A percentile compares a stretch with the other conserved stretches of the same genome.
These are phyloP conservation scores for Penicillium sp. DNA, from an alignment of 2,329 filamentous ascomycete genomes.

Conservation along the genomic window DNA sequence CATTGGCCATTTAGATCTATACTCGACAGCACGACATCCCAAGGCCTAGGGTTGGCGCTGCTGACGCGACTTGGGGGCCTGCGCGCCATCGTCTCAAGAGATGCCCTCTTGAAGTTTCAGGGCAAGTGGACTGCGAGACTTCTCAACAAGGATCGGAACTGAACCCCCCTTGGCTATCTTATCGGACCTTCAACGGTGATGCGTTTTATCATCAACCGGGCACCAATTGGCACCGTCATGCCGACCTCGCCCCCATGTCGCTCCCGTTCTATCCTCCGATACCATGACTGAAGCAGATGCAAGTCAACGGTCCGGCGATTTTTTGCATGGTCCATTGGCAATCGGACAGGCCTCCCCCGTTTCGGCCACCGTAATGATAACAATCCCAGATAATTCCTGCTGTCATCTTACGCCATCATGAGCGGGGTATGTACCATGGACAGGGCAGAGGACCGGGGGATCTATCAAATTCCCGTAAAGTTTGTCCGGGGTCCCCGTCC, in stretches of 20 bases:
- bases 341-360: neutral
- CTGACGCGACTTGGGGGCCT: neutral
- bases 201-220: conserved; percentile 6
- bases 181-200: conserved; percentile 9
- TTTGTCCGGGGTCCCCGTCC: neutral
- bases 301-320: conserved; percentile 6
- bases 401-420: neutral
- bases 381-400: neutral
- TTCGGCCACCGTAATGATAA: neutral
- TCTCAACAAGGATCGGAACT: neutral
- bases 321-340: conserved; percentile 15
- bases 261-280: neutral
- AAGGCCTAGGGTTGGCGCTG: neutral
- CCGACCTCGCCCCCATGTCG: neutral
- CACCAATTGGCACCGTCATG: conserved; percentile 8
- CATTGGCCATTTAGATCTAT: conserved; percentile 1
- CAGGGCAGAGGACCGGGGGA: neutral
- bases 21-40: neutral
- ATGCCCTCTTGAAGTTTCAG: neutral
- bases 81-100: neutral
- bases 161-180: conserved; percentile 6
- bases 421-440: neutral
- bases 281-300: neutral
- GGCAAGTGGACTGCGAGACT: conserved; percentile 3
- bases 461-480: neutral